Percentiles rank a stretch among this genome's conserved stretches.
Conservation (phyloP, 441 rosid genomes). For the Rhodomyrtus psidioides region DNA sequence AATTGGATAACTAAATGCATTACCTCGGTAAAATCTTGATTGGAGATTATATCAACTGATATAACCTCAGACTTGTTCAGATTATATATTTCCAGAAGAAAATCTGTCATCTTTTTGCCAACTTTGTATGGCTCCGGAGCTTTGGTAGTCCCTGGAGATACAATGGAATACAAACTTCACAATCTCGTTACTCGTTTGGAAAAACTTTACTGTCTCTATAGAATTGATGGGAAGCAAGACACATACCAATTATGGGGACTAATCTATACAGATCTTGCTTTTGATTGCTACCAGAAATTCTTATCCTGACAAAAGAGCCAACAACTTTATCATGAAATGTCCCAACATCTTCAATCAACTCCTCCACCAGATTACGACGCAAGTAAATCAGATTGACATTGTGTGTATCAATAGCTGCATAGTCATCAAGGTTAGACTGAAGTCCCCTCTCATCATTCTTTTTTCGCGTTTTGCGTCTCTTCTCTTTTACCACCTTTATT, state of each 20-base stretch:
- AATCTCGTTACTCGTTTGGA: background rate
- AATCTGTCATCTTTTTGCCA: constrained; percentile 65
- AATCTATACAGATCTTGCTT: constrained; percentile 95
- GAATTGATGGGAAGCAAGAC: constrained; percentile 1
- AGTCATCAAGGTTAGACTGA: constrained; percentile 81
- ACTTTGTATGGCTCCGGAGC: constrained; percentile 75
- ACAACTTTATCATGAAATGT: constrained; percentile 73
- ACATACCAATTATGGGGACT: constrained; percentile 80
- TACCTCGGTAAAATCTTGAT: constrained; percentile 97
- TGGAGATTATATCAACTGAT: constrained; percentile 79
- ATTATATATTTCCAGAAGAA: constrained; percentile 71
- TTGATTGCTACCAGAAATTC: constrained; percentile 76
- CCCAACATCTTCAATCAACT: constrained; percentile 57
- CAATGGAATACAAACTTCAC: background rate
- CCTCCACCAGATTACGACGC: constrained; percentile 79
- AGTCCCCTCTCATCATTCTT: constrained; percentile 62
- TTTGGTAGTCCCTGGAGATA: constrained; percentile 62
- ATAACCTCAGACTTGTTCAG: constrained; percentile 75
- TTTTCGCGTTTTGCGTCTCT: constrained; percentile 66
- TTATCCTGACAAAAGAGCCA: constrained; percentile 77
- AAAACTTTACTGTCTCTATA: background rate
- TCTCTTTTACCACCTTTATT: constrained; percentile 52
- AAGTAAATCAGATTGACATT: constrained; percentile 77
- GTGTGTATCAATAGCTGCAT: constrained; percentile 80
- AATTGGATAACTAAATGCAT: background rate